phyloP scores from a whole-genome alignment of 1,284 basidiomycete genomes.

The Sporisorium iseilematis-ciliati region DNA sequence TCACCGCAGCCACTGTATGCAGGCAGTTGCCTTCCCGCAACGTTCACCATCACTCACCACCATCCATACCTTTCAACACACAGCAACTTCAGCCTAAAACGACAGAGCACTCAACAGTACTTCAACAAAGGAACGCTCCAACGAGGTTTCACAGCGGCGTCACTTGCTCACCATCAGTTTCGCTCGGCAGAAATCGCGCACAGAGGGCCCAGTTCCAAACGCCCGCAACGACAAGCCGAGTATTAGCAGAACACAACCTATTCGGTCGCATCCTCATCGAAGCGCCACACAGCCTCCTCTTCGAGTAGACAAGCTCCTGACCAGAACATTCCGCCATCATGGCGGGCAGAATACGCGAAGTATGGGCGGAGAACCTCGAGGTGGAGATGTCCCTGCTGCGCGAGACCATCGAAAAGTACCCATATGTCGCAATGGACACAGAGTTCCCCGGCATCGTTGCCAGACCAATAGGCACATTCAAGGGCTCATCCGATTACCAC shows the following conservation, averaged over 20 bases:
- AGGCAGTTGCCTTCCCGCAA: slow-evolving; percentile 1
- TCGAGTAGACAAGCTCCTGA: not conserved
- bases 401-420: slow-evolving; percentile 87
- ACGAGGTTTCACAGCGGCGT: not conserved
- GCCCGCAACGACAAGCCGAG: not conserved
- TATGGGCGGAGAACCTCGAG: slow-evolving; percentile 94
- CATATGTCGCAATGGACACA: slow-evolving; percentile 97
- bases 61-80: not conserved
- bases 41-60: slow-evolving; percentile 7
- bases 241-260: not conserved
- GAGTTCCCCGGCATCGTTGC: slow-evolving; percentile 99
- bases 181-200: slow-evolving; percentile 1
- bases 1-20: slow-evolving; percentile 20
- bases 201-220: slow-evolving; percentile 1
- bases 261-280: not conserved
- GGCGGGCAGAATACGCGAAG: slow-evolving; percentile 74
- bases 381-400: slow-evolving; percentile 89
- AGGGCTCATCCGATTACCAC: slow-evolving; percentile 97
- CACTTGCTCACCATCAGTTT: not conserved
- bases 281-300: not conserved
- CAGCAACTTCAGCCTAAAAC: slow-evolving; percentile 1
- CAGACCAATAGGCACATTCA: slow-evolving; percentile 94
- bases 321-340: slow-evolving; percentile 36
- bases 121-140: not conserved
- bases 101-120: not conserved